Evolutionary conservation across 2,329 filamentous ascomycete species (phyloP).

Genomic region (Lasiodiplodia citricola): DNA sequence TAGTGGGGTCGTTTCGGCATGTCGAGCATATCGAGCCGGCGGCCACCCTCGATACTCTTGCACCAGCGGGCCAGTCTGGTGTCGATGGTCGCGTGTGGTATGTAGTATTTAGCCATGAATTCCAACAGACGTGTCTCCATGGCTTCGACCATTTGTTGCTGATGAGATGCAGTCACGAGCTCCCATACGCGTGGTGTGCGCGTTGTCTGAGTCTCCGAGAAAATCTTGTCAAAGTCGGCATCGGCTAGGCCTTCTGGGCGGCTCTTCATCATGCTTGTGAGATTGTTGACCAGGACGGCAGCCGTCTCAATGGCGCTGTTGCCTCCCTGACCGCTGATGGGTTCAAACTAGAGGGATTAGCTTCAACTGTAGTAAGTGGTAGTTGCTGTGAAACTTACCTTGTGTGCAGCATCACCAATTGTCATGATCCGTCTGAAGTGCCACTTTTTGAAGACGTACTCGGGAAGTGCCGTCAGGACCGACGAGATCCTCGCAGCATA

Average conservation of each 20-base stretch:
- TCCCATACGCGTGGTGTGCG: conserved; percentile 1
- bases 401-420: conserved; percentile 52
- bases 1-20: conserved; percentile 15
- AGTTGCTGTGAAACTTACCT: conserved; percentile 34
- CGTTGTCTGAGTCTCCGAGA: background rate
- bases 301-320: conserved; percentile 34
- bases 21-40: conserved; percentile 20
- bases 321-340: conserved; percentile 32
- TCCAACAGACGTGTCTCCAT: conserved; percentile 18
- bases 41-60: conserved; percentile 4
- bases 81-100: conserved; percentile 8
- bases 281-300: conserved; percentile 29
- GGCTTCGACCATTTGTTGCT: conserved; percentile 4
- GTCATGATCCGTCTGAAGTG: conserved; percentile 46
- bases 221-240: background rate
- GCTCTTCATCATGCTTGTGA: conserved; percentile 4
- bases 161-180: conserved; percentile 4
- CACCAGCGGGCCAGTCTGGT: background rate
- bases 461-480: conserved; percentile 40
- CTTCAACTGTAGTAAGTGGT: no score
- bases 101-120: conserved; percentile 19
- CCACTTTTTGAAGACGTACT: conserved; percentile 49
- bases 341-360: conserved; percentile 28
- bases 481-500: conserved; percentile 35
- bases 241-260: conserved; percentile 5